These are phyloP conservation scores for Grosmannia clavigera DNA, from an alignment of 2,329 filamentous ascomycete genomes.

Conservation along the genomic window DNA sequence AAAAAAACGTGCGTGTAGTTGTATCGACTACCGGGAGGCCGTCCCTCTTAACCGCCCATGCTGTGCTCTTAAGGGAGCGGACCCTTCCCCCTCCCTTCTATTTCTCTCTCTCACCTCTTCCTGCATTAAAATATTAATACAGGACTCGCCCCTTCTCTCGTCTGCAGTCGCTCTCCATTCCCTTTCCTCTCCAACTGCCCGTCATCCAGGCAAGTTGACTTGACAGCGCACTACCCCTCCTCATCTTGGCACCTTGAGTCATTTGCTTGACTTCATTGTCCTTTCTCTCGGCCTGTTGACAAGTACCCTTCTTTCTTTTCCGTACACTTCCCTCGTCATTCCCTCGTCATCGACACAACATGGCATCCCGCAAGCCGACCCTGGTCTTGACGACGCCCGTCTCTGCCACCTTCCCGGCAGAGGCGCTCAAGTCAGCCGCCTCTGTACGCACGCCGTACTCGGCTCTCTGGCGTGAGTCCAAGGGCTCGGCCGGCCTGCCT, in stretches of 20 bases:
- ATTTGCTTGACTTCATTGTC: slow-evolving; percentile 29
- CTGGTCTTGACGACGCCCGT: slow-evolving; percentile 51
- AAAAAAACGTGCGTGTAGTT: neutral
- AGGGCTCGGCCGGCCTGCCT: slow-evolving; percentile 24
- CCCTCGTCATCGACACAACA: slow-evolving; percentile 19
- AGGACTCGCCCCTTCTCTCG: slow-evolving; percentile 11
- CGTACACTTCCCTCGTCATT: slow-evolving; percentile 6
- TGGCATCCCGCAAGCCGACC: slow-evolving; percentile 39
- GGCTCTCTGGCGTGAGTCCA: slow-evolving; percentile 29
- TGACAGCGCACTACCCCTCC: slow-evolving; percentile 20
- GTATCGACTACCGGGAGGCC: neutral
- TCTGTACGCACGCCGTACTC: slow-evolving; percentile 59
- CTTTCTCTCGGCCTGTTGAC: neutral
- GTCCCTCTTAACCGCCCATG: slow-evolving; percentile 1
- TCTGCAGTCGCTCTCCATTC: slow-evolving; percentile 16
- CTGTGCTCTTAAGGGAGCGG: neutral
- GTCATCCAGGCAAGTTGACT: slow-evolving; percentile 21
- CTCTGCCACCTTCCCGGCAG: slow-evolving; percentile 45
- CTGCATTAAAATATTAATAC: neutral
- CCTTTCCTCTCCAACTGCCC: slow-evolving; percentile 23
- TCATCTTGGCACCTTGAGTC: slow-evolving; percentile 21
- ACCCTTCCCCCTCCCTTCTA: neutral
- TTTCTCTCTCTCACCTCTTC: neutral
- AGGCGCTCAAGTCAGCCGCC: slow-evolving; percentile 19
- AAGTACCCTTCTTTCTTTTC: neutral